Conservation (phyloP, 768 basidiomycete genomes). For the Podaxis mareebaensis region DNA sequence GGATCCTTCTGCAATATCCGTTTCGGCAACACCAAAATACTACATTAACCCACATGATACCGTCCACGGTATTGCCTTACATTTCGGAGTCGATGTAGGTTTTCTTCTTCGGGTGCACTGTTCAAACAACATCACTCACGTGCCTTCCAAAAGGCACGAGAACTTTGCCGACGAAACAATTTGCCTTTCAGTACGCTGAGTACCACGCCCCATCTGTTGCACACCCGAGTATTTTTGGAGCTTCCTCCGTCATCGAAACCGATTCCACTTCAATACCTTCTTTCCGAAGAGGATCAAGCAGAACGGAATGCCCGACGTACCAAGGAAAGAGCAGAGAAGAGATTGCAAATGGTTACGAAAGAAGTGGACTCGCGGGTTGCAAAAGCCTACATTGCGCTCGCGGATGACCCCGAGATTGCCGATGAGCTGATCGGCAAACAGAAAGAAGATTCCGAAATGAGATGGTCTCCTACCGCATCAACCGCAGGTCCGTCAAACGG, state of each 20-base stretch:
- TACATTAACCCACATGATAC: slow-evolving; percentile 60
- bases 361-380: slow-evolving; percentile 69
- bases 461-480: background rate
- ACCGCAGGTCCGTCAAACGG: background rate
- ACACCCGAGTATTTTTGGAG: slow-evolving; percentile 59
- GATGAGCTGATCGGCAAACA: slow-evolving; percentile 30
- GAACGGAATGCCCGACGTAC: slow-evolving; percentile 42
- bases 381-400: slow-evolving; percentile 69
- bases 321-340: slow-evolving; percentile 58
- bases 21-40: slow-evolving; percentile 38
- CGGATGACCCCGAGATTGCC: slow-evolving; percentile 42
- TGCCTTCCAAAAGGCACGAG: slow-evolving; percentile 43
- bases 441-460: slow-evolving; percentile 25
- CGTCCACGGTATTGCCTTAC: slow-evolving; percentile 62
- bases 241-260: slow-evolving; percentile 48
- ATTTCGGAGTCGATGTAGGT: slow-evolving; percentile 57
- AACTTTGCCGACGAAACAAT: slow-evolving; percentile 65
- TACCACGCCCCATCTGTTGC: slow-evolving; percentile 73
- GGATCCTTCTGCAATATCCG: background rate
- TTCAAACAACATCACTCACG: slow-evolving; percentile 6
- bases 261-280: slow-evolving; percentile 17
- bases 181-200: slow-evolving; percentile 64
- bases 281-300: slow-evolving; percentile 29
- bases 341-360: slow-evolving; percentile 65
- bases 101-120: background rate